Percentiles rank a stretch among this genome's conserved stretches.
These are phyloP conservation scores for Colletotrichum paranaense DNA, from an alignment of 2,329 filamentous ascomycete species.

Conservation along the genomic window DNA sequence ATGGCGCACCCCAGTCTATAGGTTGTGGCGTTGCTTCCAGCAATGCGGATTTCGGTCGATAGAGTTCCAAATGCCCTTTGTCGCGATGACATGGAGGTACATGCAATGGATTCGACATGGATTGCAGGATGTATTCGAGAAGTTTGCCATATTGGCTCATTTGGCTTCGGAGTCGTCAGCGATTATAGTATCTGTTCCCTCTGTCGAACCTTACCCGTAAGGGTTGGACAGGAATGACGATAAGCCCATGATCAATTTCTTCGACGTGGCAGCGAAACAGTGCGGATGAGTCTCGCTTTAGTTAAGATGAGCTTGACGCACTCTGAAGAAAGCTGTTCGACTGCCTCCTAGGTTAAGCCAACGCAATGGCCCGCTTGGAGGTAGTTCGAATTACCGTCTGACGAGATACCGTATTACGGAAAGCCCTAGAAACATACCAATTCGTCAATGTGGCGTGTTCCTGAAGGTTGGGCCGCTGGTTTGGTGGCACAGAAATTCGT, in stretches of 20 bases:
- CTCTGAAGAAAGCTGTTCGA: not conserved
- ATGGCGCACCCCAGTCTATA: not conserved
- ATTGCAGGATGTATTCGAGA: not conserved
- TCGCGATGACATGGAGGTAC: not conserved
- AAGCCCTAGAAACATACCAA: not conserved
- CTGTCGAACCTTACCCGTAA: not conserved
- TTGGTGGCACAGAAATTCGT: not conserved
- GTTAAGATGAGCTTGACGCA: not conserved
- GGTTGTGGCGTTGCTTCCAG: not conserved
- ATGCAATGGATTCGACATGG: not conserved
- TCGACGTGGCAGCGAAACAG: not conserved
- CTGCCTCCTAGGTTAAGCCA: not conserved
- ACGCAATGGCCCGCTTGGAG: not conserved
- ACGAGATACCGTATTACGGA: not conserved
- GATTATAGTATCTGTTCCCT: not conserved
- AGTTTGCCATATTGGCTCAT: not conserved
- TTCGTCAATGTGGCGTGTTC: not conserved
- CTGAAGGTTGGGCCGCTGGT: not conserved
- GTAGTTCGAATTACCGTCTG: not conserved
- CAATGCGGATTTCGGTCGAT: not conserved
- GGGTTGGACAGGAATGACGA: not conserved
- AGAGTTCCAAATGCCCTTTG: not conserved
- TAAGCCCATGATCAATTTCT: not conserved
- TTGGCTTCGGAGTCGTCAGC: not conserved
- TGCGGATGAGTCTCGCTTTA: not conserved